These are phyloP conservation scores for Globisporangium perplexum DNA, from an alignment of 352 stramenopile species.

Conservation along the genomic window DNA sequence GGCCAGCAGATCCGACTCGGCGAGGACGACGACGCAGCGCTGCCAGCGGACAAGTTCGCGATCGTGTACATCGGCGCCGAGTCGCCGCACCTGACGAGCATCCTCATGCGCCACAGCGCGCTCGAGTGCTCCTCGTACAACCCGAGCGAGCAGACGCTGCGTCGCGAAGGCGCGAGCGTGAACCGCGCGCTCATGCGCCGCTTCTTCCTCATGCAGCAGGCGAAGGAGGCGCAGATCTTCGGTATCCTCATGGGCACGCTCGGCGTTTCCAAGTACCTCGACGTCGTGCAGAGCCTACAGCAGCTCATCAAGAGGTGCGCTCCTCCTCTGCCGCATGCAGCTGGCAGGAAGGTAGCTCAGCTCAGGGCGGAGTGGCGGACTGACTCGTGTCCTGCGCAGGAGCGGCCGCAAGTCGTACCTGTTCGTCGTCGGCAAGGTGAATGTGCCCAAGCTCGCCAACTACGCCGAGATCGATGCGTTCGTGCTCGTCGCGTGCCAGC, in stretches of 20 bases:
- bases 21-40: conserved; percentile 10
- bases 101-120: conserved; percentile 70
- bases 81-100: conserved; percentile 75
- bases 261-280: conserved; percentile 88
- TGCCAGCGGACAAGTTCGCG: conserved; percentile 32
- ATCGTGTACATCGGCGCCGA: conserved; percentile 76
- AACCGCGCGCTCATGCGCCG: conserved; percentile 71
- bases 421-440: conserved; percentile 97
- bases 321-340: neutral
- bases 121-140: conserved; percentile 74
- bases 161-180: conserved; percentile 52
- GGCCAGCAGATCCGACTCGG: conserved; percentile 48
- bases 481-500: conserved; percentile 93
- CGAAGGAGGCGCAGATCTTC: conserved; percentile 91
- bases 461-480: conserved; percentile 98
- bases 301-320: conserved; percentile 82
- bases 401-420: conserved; percentile 93
- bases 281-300: conserved; percentile 88
- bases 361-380: too few species aligned
- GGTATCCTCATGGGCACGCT: conserved; percentile 96
- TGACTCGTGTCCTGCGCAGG: conserved; percentile 31
- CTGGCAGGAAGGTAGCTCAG: too few species aligned
- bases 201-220: conserved; percentile 89
- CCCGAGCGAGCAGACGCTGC: conserved; percentile 29
- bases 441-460: conserved; percentile 96